These are phyloP conservation scores for Sporodiniella umbellata DNA, from an alignment of 371 early-diverging fungal genomes.

Conservation along the genomic window DNA sequence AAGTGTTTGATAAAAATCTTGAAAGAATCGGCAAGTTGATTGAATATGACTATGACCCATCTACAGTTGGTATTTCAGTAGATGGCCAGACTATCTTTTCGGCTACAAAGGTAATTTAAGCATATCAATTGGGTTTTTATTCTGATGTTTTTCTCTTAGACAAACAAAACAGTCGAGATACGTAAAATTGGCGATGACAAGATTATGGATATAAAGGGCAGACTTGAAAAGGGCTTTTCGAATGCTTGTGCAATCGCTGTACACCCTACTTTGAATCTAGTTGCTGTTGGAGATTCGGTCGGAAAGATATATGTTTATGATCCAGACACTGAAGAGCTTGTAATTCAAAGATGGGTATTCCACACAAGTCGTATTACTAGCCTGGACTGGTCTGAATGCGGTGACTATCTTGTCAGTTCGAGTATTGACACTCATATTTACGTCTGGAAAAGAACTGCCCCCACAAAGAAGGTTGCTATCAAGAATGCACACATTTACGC, in stretches of 20 bases:
- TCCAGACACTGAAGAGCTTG: conserved; percentile 49
- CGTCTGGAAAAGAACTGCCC: conserved; percentile 84
- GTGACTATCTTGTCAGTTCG: conserved; percentile 74
- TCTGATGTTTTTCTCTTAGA: not conserved
- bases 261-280: conserved; percentile 64
- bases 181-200: too few relatives aligned
- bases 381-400: conserved; percentile 79
- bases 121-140: not conserved
- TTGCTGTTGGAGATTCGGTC: conserved; percentile 83
- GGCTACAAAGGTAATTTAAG: conserved; percentile 60
- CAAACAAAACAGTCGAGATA: not conserved
- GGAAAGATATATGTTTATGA: conserved; percentile 82
- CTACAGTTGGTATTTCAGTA: conserved; percentile 56
- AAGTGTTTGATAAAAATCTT: conserved; percentile 36
- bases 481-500: conserved; percentile 84
- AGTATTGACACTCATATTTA: conserved; percentile 88
- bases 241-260: conserved; percentile 75
- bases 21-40: conserved; percentile 26
- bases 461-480: conserved; percentile 73
- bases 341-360: conserved; percentile 80
- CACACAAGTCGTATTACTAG: conserved; percentile 85
- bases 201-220: too few relatives aligned
- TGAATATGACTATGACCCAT: conserved; percentile 45
- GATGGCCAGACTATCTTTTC: conserved; percentile 58
- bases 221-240: conserved; percentile 54